Conservation (phyloP, 116 monocot genomes). For the Iris pallida region DNA sequence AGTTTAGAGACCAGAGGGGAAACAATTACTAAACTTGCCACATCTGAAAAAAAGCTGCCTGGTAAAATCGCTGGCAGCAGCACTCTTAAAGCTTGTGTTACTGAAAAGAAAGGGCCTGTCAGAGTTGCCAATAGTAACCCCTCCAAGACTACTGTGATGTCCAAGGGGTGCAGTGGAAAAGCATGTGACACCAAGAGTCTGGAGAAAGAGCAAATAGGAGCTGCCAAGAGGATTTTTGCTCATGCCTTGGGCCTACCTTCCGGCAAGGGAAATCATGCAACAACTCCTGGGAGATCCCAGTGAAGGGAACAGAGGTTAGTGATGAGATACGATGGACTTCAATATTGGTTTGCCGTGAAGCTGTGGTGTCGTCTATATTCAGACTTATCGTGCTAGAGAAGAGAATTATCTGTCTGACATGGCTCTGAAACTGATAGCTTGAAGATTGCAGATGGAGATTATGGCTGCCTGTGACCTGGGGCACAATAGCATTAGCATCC, state of each 20-base stretch:
- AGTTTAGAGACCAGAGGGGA: neutral
- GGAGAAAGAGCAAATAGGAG: constrained; percentile 62
- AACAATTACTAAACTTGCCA: neutral
- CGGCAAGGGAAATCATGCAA: constrained; percentile 21
- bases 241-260: constrained; percentile 60
- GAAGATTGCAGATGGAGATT: no score
- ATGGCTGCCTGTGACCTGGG: no score
- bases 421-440: no score
- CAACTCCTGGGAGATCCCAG: constrained; percentile 15
- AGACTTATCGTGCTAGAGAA: no score
- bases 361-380: neutral
- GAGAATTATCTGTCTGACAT: no score
- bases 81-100: neutral
- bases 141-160: neutral
- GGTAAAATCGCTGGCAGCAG: constrained; percentile 7
- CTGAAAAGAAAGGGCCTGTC: constrained; percentile 3
- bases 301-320: neutral
- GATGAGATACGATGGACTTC: neutral
- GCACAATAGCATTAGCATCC: no score
- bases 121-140: neutral
- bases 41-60: constrained; percentile 7
- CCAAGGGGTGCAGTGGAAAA: constrained; percentile 16
- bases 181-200: constrained; percentile 11
- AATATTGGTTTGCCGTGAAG: neutral
- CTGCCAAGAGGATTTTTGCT: constrained; percentile 87